Conservation (phyloP, 352 stramenopile species). For the Pilasporangium apinafurcum region DNA sequence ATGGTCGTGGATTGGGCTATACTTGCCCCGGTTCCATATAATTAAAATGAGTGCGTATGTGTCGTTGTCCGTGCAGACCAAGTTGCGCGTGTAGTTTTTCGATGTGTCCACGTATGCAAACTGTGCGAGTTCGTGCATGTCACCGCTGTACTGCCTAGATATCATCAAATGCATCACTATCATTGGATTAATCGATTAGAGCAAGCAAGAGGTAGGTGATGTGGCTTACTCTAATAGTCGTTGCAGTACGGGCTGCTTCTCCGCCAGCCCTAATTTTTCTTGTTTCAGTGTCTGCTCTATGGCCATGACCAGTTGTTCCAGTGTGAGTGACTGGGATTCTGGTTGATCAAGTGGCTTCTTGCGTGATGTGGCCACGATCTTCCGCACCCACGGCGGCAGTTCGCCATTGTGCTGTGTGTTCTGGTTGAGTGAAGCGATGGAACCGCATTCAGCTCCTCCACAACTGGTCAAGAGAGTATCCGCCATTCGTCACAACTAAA, state of each 20-base stretch:
- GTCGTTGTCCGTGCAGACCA: constrained; percentile 85
- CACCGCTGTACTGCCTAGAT: constrained; percentile 24
- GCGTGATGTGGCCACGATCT: constrained; percentile 2
- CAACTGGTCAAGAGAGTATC: too few species aligned
- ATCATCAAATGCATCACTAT: not conserved
- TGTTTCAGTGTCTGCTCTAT: constrained; percentile 31
- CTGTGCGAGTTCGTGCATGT: constrained; percentile 39
- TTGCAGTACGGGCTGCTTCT: constrained; percentile 31
- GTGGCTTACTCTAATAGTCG: constrained; percentile 31
- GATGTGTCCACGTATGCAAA: constrained; percentile 68
- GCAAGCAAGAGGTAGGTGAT: not conserved
- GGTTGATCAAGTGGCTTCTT: not conserved
- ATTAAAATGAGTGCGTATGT: constrained; percentile 91
- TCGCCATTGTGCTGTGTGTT: too few species aligned
- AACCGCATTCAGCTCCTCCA: too few species aligned
- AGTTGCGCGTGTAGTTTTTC: constrained; percentile 88
- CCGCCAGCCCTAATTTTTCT: constrained; percentile 12
- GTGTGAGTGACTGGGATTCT: constrained; percentile 14
- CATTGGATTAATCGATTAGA: not conserved
- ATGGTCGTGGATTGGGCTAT: constrained; percentile 85
- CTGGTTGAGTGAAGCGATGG: too few species aligned
- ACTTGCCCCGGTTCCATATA: constrained; percentile 86
- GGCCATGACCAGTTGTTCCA: constrained; percentile 34
- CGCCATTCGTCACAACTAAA: too few species aligned
- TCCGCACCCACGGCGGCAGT: too few species aligned